These are phyloP conservation scores for Luzula sylvatica DNA, from an alignment of 176 grass and related monocot genomes.

Conservation along the genomic window DNA sequence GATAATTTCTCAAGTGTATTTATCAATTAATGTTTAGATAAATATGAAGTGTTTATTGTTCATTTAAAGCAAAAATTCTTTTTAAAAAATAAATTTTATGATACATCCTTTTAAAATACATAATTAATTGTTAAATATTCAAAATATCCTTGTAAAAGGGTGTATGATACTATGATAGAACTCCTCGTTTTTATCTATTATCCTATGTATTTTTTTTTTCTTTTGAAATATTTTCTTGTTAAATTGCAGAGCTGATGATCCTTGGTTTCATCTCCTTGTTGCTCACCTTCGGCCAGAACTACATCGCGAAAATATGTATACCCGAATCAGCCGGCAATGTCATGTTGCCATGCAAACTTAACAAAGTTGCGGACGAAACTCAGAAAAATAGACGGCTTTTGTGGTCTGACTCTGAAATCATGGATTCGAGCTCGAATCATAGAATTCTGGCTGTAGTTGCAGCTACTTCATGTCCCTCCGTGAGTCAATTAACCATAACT, in stretches of 20 bases:
- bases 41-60: too few relatives aligned
- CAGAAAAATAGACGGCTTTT: constrained; percentile 25
- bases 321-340: constrained; percentile 21
- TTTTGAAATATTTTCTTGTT: too few relatives aligned
- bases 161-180: too few relatives aligned
- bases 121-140: too few relatives aligned
- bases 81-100: too few relatives aligned
- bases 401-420: neutral
- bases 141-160: too few relatives aligned
- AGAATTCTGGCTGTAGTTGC: constrained; percentile 25
- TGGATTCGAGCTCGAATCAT: constrained; percentile 14
- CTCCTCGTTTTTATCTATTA: too few relatives aligned
- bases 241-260: constrained; percentile 68
- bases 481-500: constrained; percentile 1
- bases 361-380: neutral
- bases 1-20: too few relatives aligned
- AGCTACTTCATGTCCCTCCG: neutral
- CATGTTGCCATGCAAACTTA: constrained; percentile 58
- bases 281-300: constrained; percentile 41
- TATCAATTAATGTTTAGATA: too few relatives aligned
- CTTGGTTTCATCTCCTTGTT: constrained; percentile 91
- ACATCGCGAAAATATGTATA: constrained; percentile 63
- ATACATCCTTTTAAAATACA: too few relatives aligned
- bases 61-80: too few relatives aligned
- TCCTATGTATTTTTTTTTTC: too few relatives aligned